Evolutionary conservation across 169 alveolate species (phyloP), one percentile per base, ranked within the genome.

Genomic region (Cryptosporidium parvum): DNA sequence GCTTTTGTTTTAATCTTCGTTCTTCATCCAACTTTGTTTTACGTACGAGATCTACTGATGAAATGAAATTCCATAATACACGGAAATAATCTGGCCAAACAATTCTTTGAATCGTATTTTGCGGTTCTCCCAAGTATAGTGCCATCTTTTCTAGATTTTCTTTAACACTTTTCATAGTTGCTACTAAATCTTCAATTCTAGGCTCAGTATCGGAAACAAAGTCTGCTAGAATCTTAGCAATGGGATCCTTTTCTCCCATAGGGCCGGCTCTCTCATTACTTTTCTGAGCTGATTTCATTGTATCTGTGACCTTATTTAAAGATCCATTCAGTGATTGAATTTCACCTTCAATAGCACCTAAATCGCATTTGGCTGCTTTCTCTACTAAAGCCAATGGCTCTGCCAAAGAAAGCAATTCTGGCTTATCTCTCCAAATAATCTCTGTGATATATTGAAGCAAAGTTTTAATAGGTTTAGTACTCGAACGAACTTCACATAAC

Each of bases 401-500:
- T 35, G 75, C 89, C 35, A 92, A 42, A 21, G 80, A 35, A 75
- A 91, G 85, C 51, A 85, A 59, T 18, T 52, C 89, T 5, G 93
- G 93, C 5, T 91, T 86, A 42, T 91, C 92, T 51, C 91, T 80
- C 93, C 93, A 91, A 18, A 91, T 71, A 5, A 91, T 69, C 71
- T 94, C 96, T 69, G 95, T 87, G 21, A 95, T 94, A 91, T 95
- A 95, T 61, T 95, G 97, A 52, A 95, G 67, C 68, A 95, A 85
- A 16, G 97, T 95, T 91, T 93, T 92, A n/a, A 94, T 92, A 18
- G 97, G 97, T 52, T 95, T 95, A 26, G 97, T 95, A 16, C 96
- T 95, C 3, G 97, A 93, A 21, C 97, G 75, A 42, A 95, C 93
- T 71, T 95, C 97, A 73, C 93, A 92, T 52, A 95, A 86, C 89